Percentiles rank a stretch among this genome's conserved stretches.
Conservation (phyloP, 257 asterid species). For the Orobanche coerulescens region DNA sequence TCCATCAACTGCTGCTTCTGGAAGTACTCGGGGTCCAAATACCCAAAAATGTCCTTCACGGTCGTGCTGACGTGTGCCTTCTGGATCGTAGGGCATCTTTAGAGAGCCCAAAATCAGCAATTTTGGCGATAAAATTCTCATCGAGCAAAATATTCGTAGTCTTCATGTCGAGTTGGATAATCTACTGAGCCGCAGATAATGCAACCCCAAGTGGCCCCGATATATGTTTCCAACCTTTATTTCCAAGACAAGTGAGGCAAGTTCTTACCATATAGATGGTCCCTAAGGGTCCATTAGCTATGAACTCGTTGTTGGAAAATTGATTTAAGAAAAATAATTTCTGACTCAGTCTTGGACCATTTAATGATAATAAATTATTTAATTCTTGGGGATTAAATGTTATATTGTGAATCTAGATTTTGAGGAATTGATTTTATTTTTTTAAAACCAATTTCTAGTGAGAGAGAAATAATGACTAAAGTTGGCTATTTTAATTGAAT, state of each 20-base stretch:
- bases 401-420: too few relatives aligned
- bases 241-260: conserved; percentile 62
- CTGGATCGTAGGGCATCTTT: conserved; percentile 57
- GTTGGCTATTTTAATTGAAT: too few relatives aligned
- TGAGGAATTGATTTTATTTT: too few relatives aligned
- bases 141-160: conserved; percentile 69
- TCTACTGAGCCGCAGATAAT: conserved; percentile 66
- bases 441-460: too few relatives aligned
- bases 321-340: too few relatives aligned
- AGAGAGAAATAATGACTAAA: too few relatives aligned
- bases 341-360: too few relatives aligned
- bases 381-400: too few relatives aligned
- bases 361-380: too few relatives aligned
- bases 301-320: too few relatives aligned
- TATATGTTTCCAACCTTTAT: conserved; percentile 62
- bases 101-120: conserved; percentile 75
- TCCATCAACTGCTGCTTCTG: conserved; percentile 71
- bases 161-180: conserved; percentile 73
- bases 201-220: conserved; percentile 74
- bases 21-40: conserved; percentile 78
- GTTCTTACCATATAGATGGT: conserved; percentile 61
- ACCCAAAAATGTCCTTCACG: conserved; percentile 77
- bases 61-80: conserved; percentile 84
- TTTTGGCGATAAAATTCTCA: conserved; percentile 63
- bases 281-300: conserved; percentile 79